These are phyloP conservation scores for Silene uniflora DNA, from an alignment of 148 eudicot genomes.

Conservation along the genomic window DNA sequence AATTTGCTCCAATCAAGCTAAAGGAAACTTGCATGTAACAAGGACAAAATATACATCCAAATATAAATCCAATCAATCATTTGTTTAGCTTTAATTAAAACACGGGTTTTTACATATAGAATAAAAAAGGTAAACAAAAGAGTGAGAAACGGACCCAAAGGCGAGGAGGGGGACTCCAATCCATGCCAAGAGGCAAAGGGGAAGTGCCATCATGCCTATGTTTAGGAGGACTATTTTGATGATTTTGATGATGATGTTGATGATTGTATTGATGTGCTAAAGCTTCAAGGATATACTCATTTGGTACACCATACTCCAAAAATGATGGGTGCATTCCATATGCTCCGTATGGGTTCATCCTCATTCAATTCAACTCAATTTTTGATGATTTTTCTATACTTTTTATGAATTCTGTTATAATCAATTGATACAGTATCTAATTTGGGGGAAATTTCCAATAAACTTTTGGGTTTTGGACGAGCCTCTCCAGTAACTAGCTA, in stretches of 20 bases:
- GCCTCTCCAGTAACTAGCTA: too few species aligned
- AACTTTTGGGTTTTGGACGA: too few species aligned
- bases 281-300: slow-evolving; percentile 40
- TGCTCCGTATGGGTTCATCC: slow-evolving; percentile 17
- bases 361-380: too few species aligned
- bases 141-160: slow-evolving; percentile 48
- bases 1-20: background rate
- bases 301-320: slow-evolving; percentile 46
- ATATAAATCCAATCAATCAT: background rate
- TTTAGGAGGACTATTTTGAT: background rate
- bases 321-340: slow-evolving; percentile 47
- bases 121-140: background rate
- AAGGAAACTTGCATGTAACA: background rate
- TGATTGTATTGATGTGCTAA: slow-evolving; percentile 20
- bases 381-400: background rate
- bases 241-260: background rate
- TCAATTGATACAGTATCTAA: too few species aligned
- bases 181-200: slow-evolving; percentile 93
- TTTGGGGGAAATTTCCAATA: too few species aligned
- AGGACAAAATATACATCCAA: background rate
- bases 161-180: slow-evolving; percentile 84
- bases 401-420: background rate
- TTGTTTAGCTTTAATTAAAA: too few species aligned
- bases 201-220: slow-evolving; percentile 82
- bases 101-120: too few species aligned